Base-by-base conservation (phyloP, 306 rosid genomes). In the Calophaca sinica region DNA sequence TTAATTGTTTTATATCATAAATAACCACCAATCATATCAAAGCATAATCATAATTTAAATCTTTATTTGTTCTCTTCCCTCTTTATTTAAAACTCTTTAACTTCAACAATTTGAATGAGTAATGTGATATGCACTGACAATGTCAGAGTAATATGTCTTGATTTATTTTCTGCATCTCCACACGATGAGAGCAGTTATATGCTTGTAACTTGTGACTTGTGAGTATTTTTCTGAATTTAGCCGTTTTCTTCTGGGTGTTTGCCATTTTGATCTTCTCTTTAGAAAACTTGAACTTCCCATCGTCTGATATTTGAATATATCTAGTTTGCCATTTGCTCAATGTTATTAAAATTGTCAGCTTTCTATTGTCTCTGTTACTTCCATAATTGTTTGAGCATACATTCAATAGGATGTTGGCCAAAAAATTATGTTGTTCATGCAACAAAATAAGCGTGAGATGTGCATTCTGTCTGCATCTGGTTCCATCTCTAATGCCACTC, bases 391-490 rank as follows among this genome's bases (percentile, higher is more conserved):
- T 36, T 79, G 49, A 68, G 82, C 77, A 41, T 52, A 48, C 28
- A 52, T 85, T 75, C 62, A 77, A 69, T 81, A 93, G 98, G 98
- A 93, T 71, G 96, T 93, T 68, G 89, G 92, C 79, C 93, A 93
- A 78, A 89, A 93, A 83, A 91, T 93, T 72, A 91, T 89, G 92
- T 7, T 63, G 62, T 91, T 91, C 74, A 79, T 88, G 92, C 97
- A 91, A 84, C 96, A 91, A 84, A 85, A 87, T 74, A 87, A 84
- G 87, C 89, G 89, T 48, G 98, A 91, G 83, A 82, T 93, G 57
- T 93, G 97, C 74, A 86, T 93, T 71, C 55, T 93, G 45, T 91
- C 98, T 33, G 98, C 97, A 70, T 85, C 96, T 78, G 97, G 98
- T 69, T 76, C 96, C 6, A 84, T 93, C 75, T 88, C 92, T 65